A percentile compares a stretch with the other conserved stretches of the same genome.
Evolutionary conservation across 208 protist genomes (phyloP).

Genomic region (Endotrypanum monterogeii): DNA sequence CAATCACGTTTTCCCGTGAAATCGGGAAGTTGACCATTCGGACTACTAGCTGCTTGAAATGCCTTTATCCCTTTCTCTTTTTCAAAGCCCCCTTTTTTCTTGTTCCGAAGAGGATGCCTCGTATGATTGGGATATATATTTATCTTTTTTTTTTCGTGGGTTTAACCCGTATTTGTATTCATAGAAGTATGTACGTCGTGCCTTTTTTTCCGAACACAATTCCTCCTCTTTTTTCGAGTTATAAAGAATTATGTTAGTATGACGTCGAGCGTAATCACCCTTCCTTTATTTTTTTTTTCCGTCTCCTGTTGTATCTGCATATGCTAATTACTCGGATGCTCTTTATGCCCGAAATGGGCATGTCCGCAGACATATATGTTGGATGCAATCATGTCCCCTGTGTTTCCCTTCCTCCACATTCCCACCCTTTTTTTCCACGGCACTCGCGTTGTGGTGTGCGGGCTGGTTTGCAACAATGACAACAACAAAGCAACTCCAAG

Average conservation of each 20-base stretch:
- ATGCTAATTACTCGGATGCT: slow-evolving; percentile 6
- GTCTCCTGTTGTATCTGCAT: slow-evolving; percentile 9
- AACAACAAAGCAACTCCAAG: background rate
- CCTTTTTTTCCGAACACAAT: too few species aligned
- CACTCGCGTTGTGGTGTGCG: too few species aligned
- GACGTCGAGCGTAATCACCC: too few species aligned
- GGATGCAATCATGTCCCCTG: too few species aligned
- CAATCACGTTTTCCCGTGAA: too few species aligned
- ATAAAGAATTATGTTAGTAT: too few species aligned
- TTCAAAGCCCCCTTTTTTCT: background rate
- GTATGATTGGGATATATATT: background rate
- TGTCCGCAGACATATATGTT: too few species aligned
- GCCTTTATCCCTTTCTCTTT: background rate
- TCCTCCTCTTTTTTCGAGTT: slow-evolving; percentile 7
- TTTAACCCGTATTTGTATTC: background rate
- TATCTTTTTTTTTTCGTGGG: background rate
- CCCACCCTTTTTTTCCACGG: too few species aligned
- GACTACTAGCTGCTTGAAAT: background rate
- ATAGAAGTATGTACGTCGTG: slow-evolving; percentile 19
- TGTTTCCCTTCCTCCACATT: too few species aligned
- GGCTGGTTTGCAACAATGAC: too few species aligned
- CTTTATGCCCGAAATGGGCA: too few species aligned
- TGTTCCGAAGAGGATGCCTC: slow-evolving; percentile 19
- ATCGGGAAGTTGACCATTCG: too few species aligned
- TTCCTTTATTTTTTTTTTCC: background rate